Percentiles rank a stretch among this genome's conserved stretches.
phyloP scores from a whole-genome alignment of 345 rosid genomes.

The Citrus mangshanensis region DNA sequence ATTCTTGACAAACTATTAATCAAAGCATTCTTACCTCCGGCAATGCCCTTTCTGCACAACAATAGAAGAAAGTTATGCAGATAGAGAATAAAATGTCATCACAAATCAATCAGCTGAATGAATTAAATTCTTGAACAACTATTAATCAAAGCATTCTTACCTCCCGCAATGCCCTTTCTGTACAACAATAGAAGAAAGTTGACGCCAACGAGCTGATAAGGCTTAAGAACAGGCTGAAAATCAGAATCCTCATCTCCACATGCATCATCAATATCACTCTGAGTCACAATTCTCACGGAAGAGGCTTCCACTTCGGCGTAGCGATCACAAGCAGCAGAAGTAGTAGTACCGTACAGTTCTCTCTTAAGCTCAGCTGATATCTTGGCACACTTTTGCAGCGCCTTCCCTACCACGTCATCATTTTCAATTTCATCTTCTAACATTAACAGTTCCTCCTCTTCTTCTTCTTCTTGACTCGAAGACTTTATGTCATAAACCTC shows the following conservation, averaged over 20 bases:
- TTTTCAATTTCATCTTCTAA: conserved; percentile 42
- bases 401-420: conserved; percentile 82
- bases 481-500: conserved; percentile 46
- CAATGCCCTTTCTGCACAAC: conserved; percentile 69
- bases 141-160: conserved; percentile 28
- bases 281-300: conserved; percentile 78
- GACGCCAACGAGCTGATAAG: conserved; percentile 93
- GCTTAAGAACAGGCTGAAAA: conserved; percentile 88
- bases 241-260: conserved; percentile 66
- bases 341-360: conserved; percentile 76
- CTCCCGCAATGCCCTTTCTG: conserved; percentile 84
- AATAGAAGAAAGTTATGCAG: conserved; percentile 91
- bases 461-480: conserved; percentile 51
- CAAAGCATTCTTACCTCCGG: conserved; percentile 56
- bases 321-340: conserved; percentile 50
- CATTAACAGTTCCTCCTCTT: neutral
- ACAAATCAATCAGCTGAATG: neutral
- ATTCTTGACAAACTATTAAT: neutral
- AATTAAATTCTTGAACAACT: neutral
- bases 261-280: conserved; percentile 82
- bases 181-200: conserved; percentile 93
- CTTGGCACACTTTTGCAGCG: conserved; percentile 81
- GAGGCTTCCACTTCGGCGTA: conserved; percentile 87
- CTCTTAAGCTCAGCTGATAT: conserved; percentile 72
- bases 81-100: neutral